Conservation (phyloP, 495 filamentous ascomycete genomes). For the Cladorrhinum samala region DNA sequence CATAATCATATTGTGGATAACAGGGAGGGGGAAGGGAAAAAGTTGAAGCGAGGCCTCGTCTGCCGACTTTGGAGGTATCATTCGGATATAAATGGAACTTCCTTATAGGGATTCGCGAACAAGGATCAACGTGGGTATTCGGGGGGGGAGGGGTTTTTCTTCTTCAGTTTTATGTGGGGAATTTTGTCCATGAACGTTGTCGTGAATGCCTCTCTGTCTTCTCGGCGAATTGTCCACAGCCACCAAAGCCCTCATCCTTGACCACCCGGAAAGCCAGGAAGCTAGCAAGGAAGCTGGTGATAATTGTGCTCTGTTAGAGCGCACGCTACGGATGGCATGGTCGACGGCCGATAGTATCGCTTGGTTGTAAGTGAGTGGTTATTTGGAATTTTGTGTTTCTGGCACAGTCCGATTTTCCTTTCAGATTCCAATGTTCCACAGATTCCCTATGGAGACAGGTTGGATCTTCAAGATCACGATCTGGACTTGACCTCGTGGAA, state of each 20-base stretch:
- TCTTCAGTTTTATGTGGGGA: background rate
- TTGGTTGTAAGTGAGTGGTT: too few relatives aligned
- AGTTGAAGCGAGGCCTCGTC: background rate
- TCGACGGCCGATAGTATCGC: too few relatives aligned
- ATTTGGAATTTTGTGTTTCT: too few relatives aligned
- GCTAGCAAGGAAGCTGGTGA: background rate
- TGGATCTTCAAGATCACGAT: background rate
- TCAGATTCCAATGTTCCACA: too few relatives aligned
- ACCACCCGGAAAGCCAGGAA: background rate
- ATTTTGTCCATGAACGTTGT: too few relatives aligned
- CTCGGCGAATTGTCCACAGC: too few relatives aligned
- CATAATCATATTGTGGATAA: too few relatives aligned
- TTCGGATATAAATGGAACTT: constrained; percentile 10
- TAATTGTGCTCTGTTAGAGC: too few relatives aligned
- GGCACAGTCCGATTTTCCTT: too few relatives aligned
- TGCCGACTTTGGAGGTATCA: background rate
- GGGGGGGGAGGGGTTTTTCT: background rate
- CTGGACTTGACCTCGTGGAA: background rate
- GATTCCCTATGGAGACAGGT: background rate
- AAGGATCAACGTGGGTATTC: constrained; percentile 5
- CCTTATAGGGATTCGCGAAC: constrained; percentile 6
- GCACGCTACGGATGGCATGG: too few relatives aligned
- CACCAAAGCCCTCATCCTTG: background rate
- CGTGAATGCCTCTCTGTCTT: too few relatives aligned
- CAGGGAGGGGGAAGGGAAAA: background rate